Evolutionary conservation across 108 stramenopile genomes (phyloP).

Genomic region (Skeletonema potamos): DNA sequence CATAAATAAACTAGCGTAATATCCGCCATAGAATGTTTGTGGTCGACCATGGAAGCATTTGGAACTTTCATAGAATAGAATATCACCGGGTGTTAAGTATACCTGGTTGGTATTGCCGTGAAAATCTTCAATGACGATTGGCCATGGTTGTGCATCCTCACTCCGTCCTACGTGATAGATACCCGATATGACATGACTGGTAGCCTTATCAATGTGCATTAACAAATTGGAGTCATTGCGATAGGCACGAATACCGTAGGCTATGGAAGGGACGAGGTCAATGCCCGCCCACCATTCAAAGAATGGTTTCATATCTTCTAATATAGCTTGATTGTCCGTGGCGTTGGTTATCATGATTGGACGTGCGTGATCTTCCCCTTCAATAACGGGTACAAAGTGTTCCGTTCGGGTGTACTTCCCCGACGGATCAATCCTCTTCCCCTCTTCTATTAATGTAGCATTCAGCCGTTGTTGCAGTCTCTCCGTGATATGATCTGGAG

Average conservation of each 20-base stretch:
- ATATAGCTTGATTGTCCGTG: slow-evolving; percentile 16
- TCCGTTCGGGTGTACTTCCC: slow-evolving; percentile 4
- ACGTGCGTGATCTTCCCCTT: slow-evolving; percentile 23
- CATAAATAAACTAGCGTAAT: slow-evolving; percentile 56
- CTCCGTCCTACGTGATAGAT: slow-evolving; percentile 86
- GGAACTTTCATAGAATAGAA: slow-evolving; percentile 66
- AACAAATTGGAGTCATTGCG: slow-evolving; percentile 65
- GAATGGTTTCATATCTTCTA: slow-evolving; percentile 62
- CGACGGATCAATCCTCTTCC: background rate
- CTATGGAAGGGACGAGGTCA: slow-evolving; percentile 52
- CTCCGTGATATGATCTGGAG: slow-evolving; percentile 33
- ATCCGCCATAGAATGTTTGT: slow-evolving; percentile 36
- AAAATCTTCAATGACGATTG: slow-evolving; percentile 67
- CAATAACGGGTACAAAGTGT: slow-evolving; percentile 39
- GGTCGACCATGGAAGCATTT: slow-evolving; percentile 73
- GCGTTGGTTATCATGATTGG: slow-evolving; percentile 32
- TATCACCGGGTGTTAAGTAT: slow-evolving; percentile 56
- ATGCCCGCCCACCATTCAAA: slow-evolving; percentile 69
- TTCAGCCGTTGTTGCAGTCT: slow-evolving; percentile 27
- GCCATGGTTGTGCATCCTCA: slow-evolving; percentile 79
- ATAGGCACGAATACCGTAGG: slow-evolving; percentile 84
- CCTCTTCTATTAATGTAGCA: slow-evolving; percentile 7
- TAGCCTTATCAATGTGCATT: slow-evolving; percentile 82
- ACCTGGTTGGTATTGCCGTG: slow-evolving; percentile 54
- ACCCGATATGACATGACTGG: slow-evolving; percentile 79